Conservation (phyloP, 2,329 filamentous ascomycete genomes). For the Aspergillus pseudoviridinutans region DNA sequence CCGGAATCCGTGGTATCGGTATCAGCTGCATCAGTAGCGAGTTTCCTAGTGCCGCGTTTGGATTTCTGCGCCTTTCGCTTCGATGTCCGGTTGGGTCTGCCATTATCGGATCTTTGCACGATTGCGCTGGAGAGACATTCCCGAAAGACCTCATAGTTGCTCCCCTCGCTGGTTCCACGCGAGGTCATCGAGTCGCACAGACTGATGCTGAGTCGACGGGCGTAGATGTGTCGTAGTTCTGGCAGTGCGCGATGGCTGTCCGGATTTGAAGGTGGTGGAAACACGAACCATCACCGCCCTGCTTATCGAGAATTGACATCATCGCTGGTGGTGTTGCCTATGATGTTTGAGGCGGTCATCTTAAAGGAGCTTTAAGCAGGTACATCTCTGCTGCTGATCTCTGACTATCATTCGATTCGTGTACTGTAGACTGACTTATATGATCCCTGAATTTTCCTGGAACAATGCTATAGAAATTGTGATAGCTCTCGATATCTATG, state of each 20-base stretch:
- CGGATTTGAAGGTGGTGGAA: background rate
- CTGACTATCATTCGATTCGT: background rate
- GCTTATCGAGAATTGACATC: constrained; percentile 3
- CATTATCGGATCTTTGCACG: constrained; percentile 55
- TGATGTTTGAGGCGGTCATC: background rate
- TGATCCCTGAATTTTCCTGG: background rate
- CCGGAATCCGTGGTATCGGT: background rate
- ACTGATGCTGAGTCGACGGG: constrained; percentile 14
- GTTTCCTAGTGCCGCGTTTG: constrained; percentile 18
- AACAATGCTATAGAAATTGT: constrained; percentile 35
- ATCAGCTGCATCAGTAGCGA: constrained; percentile 13
- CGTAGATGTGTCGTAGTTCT: background rate
- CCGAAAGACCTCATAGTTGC: constrained; percentile 65
- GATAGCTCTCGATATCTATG: constrained; percentile 72
- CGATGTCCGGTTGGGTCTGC: constrained; percentile 44
- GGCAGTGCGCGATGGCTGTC: background rate
- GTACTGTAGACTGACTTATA: background rate
- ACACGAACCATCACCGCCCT: background rate
- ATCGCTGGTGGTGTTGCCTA: background rate
- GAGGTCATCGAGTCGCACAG: constrained; percentile 20
- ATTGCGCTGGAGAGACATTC: constrained; percentile 70
- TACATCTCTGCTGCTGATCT: background rate
- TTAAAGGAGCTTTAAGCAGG: too few species aligned
- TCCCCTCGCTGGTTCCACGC: constrained; percentile 33
- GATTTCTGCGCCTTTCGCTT: constrained; percentile 19